A percentile compares a stretch with the other conserved stretches of the same genome.
phyloP scores from a whole-genome alignment of 495 filamentous ascomycete species.

The Xylaria intraflava region DNA sequence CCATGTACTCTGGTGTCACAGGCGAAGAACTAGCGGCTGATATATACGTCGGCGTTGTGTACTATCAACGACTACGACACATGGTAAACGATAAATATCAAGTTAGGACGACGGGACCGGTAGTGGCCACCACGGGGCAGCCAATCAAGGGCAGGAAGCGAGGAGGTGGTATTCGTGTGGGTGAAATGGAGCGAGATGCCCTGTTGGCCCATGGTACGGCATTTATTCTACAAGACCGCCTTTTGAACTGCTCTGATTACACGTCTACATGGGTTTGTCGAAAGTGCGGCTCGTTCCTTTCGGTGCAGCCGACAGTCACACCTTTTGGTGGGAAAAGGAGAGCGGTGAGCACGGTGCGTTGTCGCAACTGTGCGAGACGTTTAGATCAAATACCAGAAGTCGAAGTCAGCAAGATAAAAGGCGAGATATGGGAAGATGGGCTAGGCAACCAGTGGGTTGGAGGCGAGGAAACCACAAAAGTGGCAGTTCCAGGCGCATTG shows the following conservation, averaged over 20 bases:
- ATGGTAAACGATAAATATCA: slow-evolving; percentile 99
- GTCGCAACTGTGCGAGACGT: slow-evolving; percentile 69
- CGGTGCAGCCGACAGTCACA: slow-evolving; percentile 69
- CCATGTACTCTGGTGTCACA: slow-evolving; percentile 94
- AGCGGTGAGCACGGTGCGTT: slow-evolving; percentile 58
- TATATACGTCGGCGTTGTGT: slow-evolving; percentile 94
- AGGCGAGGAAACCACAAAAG: slow-evolving; percentile 81
- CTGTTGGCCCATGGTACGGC: slow-evolving; percentile 91
- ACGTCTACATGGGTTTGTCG: slow-evolving; percentile 81
- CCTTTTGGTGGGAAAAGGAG: slow-evolving; percentile 56
- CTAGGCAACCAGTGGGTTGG: slow-evolving; percentile 73
- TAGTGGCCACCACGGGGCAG: slow-evolving; percentile 83
- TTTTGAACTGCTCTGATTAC: slow-evolving; percentile 95
- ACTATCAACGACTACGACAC: slow-evolving; percentile 95
- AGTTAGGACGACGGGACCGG: slow-evolving; percentile 89
- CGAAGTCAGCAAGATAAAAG: slow-evolving; percentile 54
- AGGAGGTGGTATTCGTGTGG: slow-evolving; percentile 96
- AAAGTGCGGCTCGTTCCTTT: slow-evolving; percentile 79
- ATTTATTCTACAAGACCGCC: slow-evolving; percentile 87
- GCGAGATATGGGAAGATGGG: slow-evolving; percentile 87
- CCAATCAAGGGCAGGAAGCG: slow-evolving; percentile 93
- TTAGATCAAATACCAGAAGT: slow-evolving; percentile 49
- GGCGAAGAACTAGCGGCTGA: slow-evolving; percentile 89
- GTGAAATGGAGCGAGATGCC: slow-evolving; percentile 97
- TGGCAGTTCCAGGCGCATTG: slow-evolving; percentile 87